phyloP scores from a whole-genome alignment of 495 filamentous ascomycete species.

The Talaromyces borbonicus region DNA sequence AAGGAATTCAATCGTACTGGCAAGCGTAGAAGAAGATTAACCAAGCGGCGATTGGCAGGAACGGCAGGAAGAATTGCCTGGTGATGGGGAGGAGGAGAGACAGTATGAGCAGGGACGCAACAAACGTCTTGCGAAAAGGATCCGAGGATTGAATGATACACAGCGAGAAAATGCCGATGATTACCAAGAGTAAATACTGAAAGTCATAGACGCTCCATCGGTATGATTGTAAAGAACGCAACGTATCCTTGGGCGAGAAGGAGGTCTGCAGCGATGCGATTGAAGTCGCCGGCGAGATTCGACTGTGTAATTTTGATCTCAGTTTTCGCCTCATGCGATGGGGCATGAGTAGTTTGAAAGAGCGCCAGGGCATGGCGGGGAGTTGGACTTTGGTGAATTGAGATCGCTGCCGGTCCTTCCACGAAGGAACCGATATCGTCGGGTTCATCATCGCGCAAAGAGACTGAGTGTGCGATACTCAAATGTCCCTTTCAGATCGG shows the following conservation, averaged over 20 bases:
- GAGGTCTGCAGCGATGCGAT: conserved; percentile 75
- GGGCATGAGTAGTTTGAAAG: conserved; percentile 46
- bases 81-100: conserved; percentile 80
- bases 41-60: conserved; percentile 74
- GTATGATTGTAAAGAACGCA: conserved; percentile 60
- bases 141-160: conserved; percentile 68
- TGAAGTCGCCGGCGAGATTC: conserved; percentile 58
- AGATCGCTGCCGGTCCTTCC: conserved; percentile 41
- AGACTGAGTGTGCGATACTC: too few relatives aligned
- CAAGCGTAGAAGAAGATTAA: conserved; percentile 81
- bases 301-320: conserved; percentile 62
- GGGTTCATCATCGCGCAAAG: conserved; percentile 5
- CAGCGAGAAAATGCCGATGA: conserved; percentile 69
- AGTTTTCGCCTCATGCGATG: conserved; percentile 64
- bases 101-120: conserved; percentile 53
- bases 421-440: conserved; percentile 28
- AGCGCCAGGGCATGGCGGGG: conserved; percentile 38
- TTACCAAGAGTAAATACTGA: conserved; percentile 68
- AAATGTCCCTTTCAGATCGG: too few relatives aligned
- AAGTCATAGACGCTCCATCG: conserved; percentile 80
- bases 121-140: conserved; percentile 57
- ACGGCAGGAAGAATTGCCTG: conserved; percentile 83
- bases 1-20: conserved; percentile 80
- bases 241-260: conserved; percentile 61
- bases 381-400: conserved; percentile 41